Base-by-base conservation (phyloP, 2,329 filamentous ascomycete species). In the Ceratocystis eucalypticola region DNA sequence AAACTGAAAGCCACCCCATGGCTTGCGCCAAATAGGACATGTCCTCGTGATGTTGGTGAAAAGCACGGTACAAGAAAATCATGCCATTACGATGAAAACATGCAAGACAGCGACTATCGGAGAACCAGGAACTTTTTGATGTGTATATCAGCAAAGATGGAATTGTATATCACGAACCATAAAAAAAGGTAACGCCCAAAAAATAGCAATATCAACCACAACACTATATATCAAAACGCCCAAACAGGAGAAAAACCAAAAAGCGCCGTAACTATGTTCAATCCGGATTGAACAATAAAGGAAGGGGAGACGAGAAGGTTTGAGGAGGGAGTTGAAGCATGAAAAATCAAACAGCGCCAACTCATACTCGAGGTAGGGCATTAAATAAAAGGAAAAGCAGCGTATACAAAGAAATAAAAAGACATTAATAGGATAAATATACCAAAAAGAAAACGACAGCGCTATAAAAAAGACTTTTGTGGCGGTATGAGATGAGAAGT, bases 11-110 rank as follows among this genome's bases (percentile, higher is more conserved):
- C n/a, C 48, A 5, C 48, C 28, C 8, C 20, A 12, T 33, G 25
- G 15, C 22, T 20, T 20, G n/a, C 2, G n/a, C 22, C 53, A 33
- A 57, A 57, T 28, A 7, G 6, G 22, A 4, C 5, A 28, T 53
- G 20, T 50, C 17, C 53, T 30, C 53, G 53, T 57, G 53, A 57
- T 57, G 53, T 22, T 41, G 15, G 17, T 12, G 5, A 57, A 17
- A 57, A 57, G 53, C 53, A 57, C 53, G 53, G 53, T 30, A 57
- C 53, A 57, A 28, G 7, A 10, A 57, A 57, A 25, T 55, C n/a
- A 55, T 22, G n/a, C 50, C n/a, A 25, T 2, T 15, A 25, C 25
- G 5, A 48, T 7, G 17, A 10, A 48, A 48, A 48, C 46, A 48
- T 48, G 20, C 20, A 20, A n/a, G 17, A 48, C n/a, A 48, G n/a